phyloP scores from a whole-genome alignment of 2,329 filamentous ascomycete species.

The Aspergillus cejpii region DNA sequence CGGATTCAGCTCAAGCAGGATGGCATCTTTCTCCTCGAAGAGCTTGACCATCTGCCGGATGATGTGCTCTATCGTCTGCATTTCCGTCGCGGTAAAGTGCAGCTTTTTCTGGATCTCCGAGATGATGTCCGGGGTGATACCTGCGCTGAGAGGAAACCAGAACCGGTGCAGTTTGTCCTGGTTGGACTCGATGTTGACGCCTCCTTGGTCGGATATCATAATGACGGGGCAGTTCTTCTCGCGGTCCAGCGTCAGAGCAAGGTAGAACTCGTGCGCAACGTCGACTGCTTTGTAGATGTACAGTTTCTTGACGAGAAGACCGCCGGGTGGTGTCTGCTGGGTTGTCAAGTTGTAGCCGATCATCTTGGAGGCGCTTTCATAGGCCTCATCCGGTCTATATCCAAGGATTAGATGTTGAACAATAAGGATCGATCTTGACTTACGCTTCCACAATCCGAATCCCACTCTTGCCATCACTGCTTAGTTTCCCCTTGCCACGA shows the following conservation, averaged over 20 bases:
- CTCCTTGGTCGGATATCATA: constrained; percentile 32
- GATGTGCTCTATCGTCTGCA: constrained; percentile 19
- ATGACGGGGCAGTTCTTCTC: constrained; percentile 37
- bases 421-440: neutral
- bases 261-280: constrained; percentile 35
- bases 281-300: constrained; percentile 34
- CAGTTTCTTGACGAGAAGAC: constrained; percentile 28
- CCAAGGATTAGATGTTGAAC: neutral
- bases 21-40: constrained; percentile 46
- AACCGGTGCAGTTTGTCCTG: constrained; percentile 23
- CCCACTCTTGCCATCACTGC: constrained; percentile 26
- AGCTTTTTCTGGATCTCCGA: constrained; percentile 20
- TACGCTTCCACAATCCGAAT: constrained; percentile 24
- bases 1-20: constrained; percentile 41
- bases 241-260: constrained; percentile 42
- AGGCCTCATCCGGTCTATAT: constrained; percentile 23
- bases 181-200: constrained; percentile 28
- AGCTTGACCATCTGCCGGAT: constrained; percentile 29
- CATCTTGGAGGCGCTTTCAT: constrained; percentile 24
- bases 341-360: constrained; percentile 25
- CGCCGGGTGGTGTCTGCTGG: constrained; percentile 24
- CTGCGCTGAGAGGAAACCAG: constrained; percentile 20
- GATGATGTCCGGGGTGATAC: constrained; percentile 22
- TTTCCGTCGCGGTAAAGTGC: constrained; percentile 22
- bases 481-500: constrained; percentile 26